phyloP scores from a whole-genome alignment of 2,329 filamentous ascomycete genomes.

The Cladosporium sp. region DNA sequence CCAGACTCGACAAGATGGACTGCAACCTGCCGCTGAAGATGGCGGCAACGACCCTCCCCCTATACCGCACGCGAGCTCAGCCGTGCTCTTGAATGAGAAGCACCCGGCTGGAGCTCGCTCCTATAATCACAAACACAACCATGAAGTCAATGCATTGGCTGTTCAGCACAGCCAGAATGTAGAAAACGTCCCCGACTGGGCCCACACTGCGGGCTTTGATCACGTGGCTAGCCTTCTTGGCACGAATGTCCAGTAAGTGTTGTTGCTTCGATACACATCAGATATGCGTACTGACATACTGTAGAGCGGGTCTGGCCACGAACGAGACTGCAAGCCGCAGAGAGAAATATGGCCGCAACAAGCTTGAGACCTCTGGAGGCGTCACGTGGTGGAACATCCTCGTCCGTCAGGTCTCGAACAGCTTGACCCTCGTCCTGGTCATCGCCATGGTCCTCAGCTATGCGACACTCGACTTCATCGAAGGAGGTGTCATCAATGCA shows the following conservation, averaged over 20 bases:
- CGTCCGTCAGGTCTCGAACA: slow-evolving; percentile 42
- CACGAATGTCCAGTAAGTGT: slow-evolving; percentile 12
- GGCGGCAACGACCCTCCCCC: slow-evolving; percentile 21
- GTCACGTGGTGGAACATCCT: slow-evolving; percentile 38
- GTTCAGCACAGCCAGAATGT: not conserved
- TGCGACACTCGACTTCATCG: slow-evolving; percentile 61
- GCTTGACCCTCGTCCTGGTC: slow-evolving; percentile 50
- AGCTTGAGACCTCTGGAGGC: slow-evolving; percentile 33
- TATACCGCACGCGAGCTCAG: slow-evolving; percentile 23
- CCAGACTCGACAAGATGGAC: slow-evolving; percentile 21
- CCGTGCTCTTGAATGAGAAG: slow-evolving; percentile 22
- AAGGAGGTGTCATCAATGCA: slow-evolving; percentile 60
- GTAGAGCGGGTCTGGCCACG: slow-evolving; percentile 30
- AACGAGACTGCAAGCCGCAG: slow-evolving; percentile 28
- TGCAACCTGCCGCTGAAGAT: slow-evolving; percentile 21
- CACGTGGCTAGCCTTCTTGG: slow-evolving; percentile 10
- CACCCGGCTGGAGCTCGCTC: slow-evolving; percentile 19
- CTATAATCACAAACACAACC: slow-evolving; percentile 2
- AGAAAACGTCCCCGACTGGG: slow-evolving; percentile 17
- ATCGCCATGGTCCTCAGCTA: slow-evolving; percentile 61
- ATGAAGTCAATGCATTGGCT: slow-evolving; percentile 7
- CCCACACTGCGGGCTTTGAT: slow-evolving; percentile 9
- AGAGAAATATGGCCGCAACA: slow-evolving; percentile 35
- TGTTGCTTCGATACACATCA: not conserved
- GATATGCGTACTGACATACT: slow-evolving; percentile 13